Conservation (phyloP, 73 alveolate genomes). For the Symbiodinium pilosum region DNA sequence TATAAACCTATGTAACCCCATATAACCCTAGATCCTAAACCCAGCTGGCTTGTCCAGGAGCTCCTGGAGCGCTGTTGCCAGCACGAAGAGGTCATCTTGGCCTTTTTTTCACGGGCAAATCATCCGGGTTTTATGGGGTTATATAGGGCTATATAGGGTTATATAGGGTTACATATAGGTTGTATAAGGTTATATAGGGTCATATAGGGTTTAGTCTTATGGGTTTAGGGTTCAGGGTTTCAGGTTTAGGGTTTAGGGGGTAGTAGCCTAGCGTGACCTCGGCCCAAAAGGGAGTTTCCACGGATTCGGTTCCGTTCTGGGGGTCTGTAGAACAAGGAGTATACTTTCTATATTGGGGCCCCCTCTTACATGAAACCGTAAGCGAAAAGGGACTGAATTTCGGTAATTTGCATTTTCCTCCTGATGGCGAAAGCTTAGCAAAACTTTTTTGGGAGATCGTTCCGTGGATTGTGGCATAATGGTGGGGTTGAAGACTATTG, state of each 20-base stretch:
- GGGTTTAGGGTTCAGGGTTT: neutral
- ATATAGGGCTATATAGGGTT: neutral
- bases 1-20: neutral
- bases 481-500: neutral
- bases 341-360: no score
- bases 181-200: no score
- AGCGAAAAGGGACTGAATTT: no score
- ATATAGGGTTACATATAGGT: neutral
- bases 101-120: neutral
- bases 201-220: neutral
- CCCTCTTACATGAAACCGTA: no score
- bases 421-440: no score
- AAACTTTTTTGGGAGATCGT: no score
- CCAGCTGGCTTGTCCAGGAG: neutral
- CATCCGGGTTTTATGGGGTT: neutral
- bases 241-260: neutral
- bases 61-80: neutral
- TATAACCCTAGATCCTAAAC: neutral
- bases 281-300: no score
- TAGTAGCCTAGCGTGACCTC: no score
- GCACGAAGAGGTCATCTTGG: neutral
- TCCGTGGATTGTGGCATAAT: no score
- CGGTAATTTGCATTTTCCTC: no score
- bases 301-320: no score
- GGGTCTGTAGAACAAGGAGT: no score